phyloP scores from a whole-genome alignment of 768 basidiomycete genomes.

The Boletus eberwhitei region DNA sequence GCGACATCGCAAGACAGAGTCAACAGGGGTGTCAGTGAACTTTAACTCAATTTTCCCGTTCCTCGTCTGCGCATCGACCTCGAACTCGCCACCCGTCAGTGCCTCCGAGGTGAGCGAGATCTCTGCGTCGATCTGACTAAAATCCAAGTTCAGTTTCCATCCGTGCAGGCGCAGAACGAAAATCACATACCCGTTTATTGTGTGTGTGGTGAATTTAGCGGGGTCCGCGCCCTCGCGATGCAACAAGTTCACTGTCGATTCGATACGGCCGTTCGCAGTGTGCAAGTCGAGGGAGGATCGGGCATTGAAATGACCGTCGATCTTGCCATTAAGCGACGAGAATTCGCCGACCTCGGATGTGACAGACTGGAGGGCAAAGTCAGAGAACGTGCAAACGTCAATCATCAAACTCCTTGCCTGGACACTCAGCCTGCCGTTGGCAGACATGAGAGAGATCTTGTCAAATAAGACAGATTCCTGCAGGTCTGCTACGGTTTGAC shows the following conservation, averaged over 20 bases:
- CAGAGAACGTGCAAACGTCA: not conserved
- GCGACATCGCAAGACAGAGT: constrained; percentile 32
- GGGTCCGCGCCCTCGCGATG: constrained; percentile 25
- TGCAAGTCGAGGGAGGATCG: constrained; percentile 33
- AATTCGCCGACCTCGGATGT: constrained; percentile 27
- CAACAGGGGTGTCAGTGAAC: constrained; percentile 33
- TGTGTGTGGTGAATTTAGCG: constrained; percentile 32
- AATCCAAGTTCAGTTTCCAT: constrained; percentile 1
- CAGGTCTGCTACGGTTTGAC: constrained; percentile 37
- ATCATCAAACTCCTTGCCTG: constrained; percentile 26
- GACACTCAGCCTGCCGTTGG: constrained; percentile 34
- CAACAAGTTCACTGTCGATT: constrained; percentile 35
- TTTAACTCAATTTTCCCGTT: constrained; percentile 30
- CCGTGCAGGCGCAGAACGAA: not conserved
- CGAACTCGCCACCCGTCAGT: constrained; percentile 31
- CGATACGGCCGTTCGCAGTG: constrained; percentile 41
- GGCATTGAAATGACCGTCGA: constrained; percentile 42
- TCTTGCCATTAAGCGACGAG: constrained; percentile 42
- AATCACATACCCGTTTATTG: constrained; percentile 41
- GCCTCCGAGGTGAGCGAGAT: constrained; percentile 32
- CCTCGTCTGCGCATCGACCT: constrained; percentile 27
- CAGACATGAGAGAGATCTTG: constrained; percentile 32
- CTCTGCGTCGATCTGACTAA: constrained; percentile 21
- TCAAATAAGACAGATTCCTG: constrained; percentile 36
- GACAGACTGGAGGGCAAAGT: constrained; percentile 30